Conservation (phyloP, 108 stramenopile genomes). For the Cyclotella baltica region DNA sequence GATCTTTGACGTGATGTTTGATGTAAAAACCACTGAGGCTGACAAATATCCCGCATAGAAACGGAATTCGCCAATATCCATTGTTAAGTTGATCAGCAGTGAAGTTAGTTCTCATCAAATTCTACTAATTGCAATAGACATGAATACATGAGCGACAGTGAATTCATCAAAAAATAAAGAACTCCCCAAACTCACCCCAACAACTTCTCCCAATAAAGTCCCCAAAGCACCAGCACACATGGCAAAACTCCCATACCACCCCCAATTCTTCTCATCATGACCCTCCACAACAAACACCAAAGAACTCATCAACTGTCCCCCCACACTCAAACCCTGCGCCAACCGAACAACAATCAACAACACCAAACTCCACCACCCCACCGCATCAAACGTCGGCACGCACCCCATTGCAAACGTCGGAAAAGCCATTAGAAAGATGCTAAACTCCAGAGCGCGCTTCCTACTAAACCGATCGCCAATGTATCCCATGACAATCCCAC, state of each 20-base stretch:
- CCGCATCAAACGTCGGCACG: constrained; percentile 43
- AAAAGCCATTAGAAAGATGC: constrained; percentile 53
- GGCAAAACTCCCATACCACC: constrained; percentile 42
- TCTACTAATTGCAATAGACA: neutral
- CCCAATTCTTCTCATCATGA: constrained; percentile 30
- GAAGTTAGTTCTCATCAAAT: constrained; percentile 25
- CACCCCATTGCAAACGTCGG: constrained; percentile 58
- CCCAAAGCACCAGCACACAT: constrained; percentile 27
- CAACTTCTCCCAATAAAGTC: constrained; percentile 32
- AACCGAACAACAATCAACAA: constrained; percentile 43
- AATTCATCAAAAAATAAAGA: neutral
- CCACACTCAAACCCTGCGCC: constrained; percentile 58
- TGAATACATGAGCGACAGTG: too few relatives aligned
- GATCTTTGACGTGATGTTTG: constrained; percentile 30
- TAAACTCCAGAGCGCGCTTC: constrained; percentile 42
- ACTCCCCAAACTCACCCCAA: constrained; percentile 18
- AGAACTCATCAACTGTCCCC: constrained; percentile 50
- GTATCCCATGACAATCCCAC: constrained; percentile 43
- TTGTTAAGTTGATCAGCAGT: constrained; percentile 26
- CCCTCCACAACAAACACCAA: constrained; percentile 49
- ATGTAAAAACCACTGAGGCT: constrained; percentile 35
- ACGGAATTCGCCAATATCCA: constrained; percentile 53
- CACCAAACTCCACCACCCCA: constrained; percentile 34
- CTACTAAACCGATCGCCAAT: constrained; percentile 58
- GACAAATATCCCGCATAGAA: constrained; percentile 47